Evolutionary conservation across 2,329 filamentous ascomycete genomes (phyloP).

Genomic region (Ophiostoma populinum): DNA sequence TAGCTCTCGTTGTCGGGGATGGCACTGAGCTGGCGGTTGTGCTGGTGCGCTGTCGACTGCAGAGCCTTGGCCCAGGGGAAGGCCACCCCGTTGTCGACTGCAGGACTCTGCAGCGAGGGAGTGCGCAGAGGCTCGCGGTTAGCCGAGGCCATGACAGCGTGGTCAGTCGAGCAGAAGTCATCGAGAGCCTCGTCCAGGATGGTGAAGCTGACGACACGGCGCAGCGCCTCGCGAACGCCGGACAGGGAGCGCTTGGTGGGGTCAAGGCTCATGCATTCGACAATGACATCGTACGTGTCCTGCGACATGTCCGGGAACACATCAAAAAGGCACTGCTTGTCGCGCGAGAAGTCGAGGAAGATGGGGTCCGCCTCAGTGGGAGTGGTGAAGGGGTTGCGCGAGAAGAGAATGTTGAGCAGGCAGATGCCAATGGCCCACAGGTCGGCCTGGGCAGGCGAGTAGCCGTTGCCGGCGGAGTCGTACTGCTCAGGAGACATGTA

Average conservation of each 20-base stretch:
- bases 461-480: conserved; percentile 71
- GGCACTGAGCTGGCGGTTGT: conserved; percentile 67
- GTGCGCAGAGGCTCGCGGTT: conserved; percentile 92
- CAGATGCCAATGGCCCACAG: conserved; percentile 97
- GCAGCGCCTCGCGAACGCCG: conserved; percentile 60
- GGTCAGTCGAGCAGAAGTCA: conserved; percentile 79
- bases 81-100: conserved; percentile 52
- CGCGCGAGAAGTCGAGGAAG: conserved; percentile 81
- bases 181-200: conserved; percentile 81
- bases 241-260: conserved; percentile 72
- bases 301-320: conserved; percentile 98
- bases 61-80: conserved; percentile 94
- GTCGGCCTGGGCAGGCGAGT: conserved; percentile 84
- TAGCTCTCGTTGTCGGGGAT: conserved; percentile 68
- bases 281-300: conserved; percentile 89
- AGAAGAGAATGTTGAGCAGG: conserved; percentile 89
- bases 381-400: conserved; percentile 85
- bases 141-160: conserved; percentile 60
- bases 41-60: conserved; percentile 53
- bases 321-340: conserved; percentile 92
- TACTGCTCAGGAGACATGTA: conserved; percentile 99
- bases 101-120: conserved; percentile 80
- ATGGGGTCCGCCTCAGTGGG: conserved; percentile 82
- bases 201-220: conserved; percentile 76
- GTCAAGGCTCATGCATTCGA: conserved; percentile 79